Evolutionary conservation across 2,329 filamentous ascomycete species (phyloP), one percentile per base, ranked within the genome.

Genomic region (Diaporthe aspalathi): DNA sequence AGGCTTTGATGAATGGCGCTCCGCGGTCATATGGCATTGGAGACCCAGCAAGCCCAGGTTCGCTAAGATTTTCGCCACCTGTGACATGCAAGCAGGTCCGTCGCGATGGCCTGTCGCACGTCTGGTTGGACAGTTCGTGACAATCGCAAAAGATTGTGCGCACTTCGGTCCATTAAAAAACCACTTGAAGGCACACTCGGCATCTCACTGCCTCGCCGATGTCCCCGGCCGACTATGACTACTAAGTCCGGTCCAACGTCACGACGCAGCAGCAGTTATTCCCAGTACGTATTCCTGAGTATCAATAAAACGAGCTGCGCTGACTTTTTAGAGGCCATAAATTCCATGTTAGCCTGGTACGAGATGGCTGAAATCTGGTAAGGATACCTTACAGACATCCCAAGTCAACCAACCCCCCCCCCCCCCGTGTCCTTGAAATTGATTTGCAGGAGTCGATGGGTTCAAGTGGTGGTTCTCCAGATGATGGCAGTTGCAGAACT

Each of bases 61-160:
- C 60, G n/a, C 68, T 50, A 82, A 83, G 72, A 78, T 83, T 52
- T 20, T 76, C 1, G 76, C 73, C 1, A n/a, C n/a, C n/a, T n/a
- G n/a, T n/a, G n/a, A 77, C 79, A 0, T 82, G 80, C 62, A 68
- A 73, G 11, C 79, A 77, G 9, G 79, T 79, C 0, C 57, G 54
- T 0, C 68, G 53, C 1, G 78, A 81, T 43, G 74, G 75, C 0
- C 40, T 77, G 5, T 54, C 63, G 3, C 81, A 78, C 27, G 72
- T 81, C 12, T 83, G 81, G 80, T 77, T 79, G n/a, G 81, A 82
- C 67, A 81, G n/a, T n/a, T n/a, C n/a, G n/a, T n/a, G n/a, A n/a
- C n/a, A n/a, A n/a, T n/a, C n/a, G n/a, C n/a, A n/a, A n/a, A n/a
- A n/a, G n/a, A n/a, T n/a, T n/a, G n/a, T n/a, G n/a, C n/a, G n/a